Evolutionary conservation across 2,329 filamentous ascomycete genomes (phyloP).

Genomic region (Falciphora oryzae): DNA sequence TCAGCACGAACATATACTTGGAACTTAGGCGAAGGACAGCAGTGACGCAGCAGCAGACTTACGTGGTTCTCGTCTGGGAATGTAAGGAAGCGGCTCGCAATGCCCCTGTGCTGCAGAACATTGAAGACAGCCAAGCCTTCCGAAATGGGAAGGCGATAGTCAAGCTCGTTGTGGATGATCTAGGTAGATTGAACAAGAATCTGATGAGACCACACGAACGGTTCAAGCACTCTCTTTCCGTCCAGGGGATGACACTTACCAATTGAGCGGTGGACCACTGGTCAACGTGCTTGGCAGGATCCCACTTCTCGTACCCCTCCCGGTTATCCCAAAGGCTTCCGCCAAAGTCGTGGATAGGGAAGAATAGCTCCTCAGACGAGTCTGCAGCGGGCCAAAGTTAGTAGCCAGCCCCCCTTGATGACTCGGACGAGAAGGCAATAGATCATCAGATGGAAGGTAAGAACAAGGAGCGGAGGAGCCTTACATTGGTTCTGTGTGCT

Average conservation of each 20-base stretch:
- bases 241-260: constrained; percentile 37
- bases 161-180: constrained; percentile 78
- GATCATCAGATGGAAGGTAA: neutral
- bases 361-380: constrained; percentile 63
- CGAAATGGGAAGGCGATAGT: constrained; percentile 80
- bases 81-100: constrained; percentile 72
- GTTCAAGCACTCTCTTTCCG: neutral
- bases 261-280: constrained; percentile 86
- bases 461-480: no score
- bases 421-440: neutral
- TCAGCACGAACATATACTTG: constrained; percentile 21
- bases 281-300: constrained; percentile 55
- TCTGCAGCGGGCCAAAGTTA: neutral
- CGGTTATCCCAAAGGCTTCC: constrained; percentile 57
- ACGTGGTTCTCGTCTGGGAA: constrained; percentile 71
- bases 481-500: constrained; percentile 60
- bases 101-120: constrained; percentile 66
- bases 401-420: neutral
- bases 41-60: constrained; percentile 19
- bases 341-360: constrained; percentile 62
- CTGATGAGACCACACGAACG: neutral
- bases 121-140: constrained; percentile 86
- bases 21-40: constrained; percentile 23
- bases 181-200: constrained; percentile 14
- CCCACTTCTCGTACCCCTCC: constrained; percentile 62